Conservation (phyloP, 2,329 filamentous ascomycete species). For the Teratosphaeria destructans region DNA sequence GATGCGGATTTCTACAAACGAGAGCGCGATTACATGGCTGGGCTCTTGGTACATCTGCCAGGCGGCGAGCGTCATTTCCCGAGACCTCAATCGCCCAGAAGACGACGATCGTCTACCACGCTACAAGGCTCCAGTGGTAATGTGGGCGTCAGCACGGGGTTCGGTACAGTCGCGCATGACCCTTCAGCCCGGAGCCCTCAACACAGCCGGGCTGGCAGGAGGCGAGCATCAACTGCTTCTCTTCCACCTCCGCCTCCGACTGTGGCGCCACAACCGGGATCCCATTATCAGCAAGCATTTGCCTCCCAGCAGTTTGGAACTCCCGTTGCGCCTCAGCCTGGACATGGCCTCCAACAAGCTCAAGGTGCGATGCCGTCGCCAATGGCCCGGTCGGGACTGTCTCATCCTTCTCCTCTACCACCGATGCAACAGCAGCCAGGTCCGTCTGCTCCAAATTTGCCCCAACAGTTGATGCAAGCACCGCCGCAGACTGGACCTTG, state of each 20-base stretch:
- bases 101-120: slow-evolving; percentile 14
- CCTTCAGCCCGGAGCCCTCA: slow-evolving; percentile 15
- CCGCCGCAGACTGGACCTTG: slow-evolving; percentile 23
- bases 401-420: slow-evolving; percentile 6
- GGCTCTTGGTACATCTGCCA: slow-evolving; percentile 52
- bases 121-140: slow-evolving; percentile 1
- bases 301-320: slow-evolving; percentile 6
- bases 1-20: slow-evolving; percentile 64
- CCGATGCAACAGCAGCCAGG: background rate
- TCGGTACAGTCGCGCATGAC: slow-evolving; percentile 12
- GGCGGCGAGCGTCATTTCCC: slow-evolving; percentile 38
- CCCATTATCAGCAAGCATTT: slow-evolving; percentile 7
- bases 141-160: slow-evolving; percentile 7
- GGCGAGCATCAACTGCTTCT: slow-evolving; percentile 19
- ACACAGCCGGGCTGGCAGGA: slow-evolving; percentile 17
- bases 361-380: slow-evolving; percentile 14
- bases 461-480: slow-evolving; percentile 22
- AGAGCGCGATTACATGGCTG: slow-evolving; percentile 61
- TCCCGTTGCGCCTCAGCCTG: slow-evolving; percentile 13
- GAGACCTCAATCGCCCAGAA: slow-evolving; percentile 34
- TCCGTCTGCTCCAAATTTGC: background rate
- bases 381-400: slow-evolving; percentile 5
- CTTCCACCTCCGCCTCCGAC: slow-evolving; percentile 13
- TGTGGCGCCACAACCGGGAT: slow-evolving; percentile 3
- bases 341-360: slow-evolving; percentile 9